Conservation (phyloP, 148 eudicot genomes). For the Limonium bicolor region DNA sequence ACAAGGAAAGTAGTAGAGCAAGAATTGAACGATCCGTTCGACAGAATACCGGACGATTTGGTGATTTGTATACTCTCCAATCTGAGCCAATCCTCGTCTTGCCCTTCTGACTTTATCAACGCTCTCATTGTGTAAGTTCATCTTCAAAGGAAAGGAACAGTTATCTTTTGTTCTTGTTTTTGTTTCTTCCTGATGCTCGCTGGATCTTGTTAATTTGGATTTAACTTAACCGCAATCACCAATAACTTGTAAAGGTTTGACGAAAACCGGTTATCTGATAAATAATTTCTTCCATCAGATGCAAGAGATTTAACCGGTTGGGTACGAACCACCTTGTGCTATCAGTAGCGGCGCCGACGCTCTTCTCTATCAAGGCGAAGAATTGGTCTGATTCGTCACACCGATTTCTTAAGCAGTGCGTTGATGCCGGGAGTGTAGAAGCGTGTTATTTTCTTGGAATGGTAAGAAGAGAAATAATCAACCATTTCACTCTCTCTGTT, state of each 20-base stretch:
- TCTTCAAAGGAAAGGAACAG: background rate
- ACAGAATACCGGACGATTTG: conserved; percentile 38
- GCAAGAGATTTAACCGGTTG: conserved; percentile 15
- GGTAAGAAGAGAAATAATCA: conserved; percentile 11
- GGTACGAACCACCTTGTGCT: conserved; percentile 19
- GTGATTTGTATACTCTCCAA: conserved; percentile 27
- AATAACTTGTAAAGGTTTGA: background rate
- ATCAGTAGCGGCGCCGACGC: conserved; percentile 12
- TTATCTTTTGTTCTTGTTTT: background rate
- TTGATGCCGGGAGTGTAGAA: conserved; percentile 22
- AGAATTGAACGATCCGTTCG: conserved; percentile 39
- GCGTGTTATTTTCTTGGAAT: conserved; percentile 33
- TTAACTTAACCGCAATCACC: too few relatives aligned
- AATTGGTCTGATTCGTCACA: conserved; percentile 31
- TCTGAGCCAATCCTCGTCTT: conserved; percentile 29
- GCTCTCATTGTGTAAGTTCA: conserved; percentile 26
- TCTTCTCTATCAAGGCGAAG: conserved; percentile 15
- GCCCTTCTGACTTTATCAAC: conserved; percentile 36
- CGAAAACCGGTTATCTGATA: conserved; percentile 1
- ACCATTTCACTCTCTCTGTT: background rate
- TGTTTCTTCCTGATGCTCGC: too few relatives aligned
- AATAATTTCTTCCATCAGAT: conserved; percentile 8
- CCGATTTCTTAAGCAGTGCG: conserved; percentile 23
- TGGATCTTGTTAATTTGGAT: too few relatives aligned
- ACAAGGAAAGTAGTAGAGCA: too few relatives aligned